These are phyloP conservation scores for Penicillium nucicola DNA, from an alignment of 495 filamentous ascomycete genomes.

Conservation along the genomic window DNA sequence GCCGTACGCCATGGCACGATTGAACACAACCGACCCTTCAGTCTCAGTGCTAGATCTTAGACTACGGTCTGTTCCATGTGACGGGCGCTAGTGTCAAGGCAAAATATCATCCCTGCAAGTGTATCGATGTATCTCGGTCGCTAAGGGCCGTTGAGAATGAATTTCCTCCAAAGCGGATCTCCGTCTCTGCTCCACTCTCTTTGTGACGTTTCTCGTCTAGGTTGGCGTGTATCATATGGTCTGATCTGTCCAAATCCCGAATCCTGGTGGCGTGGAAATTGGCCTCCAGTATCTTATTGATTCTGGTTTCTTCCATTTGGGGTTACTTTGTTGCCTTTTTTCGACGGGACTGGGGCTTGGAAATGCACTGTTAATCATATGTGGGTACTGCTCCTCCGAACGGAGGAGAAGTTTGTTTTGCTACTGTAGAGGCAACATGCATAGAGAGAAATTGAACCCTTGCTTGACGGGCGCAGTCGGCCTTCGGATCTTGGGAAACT, in stretches of 20 bases:
- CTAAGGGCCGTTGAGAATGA: constrained; percentile 12
- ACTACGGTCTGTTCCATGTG: constrained; percentile 10
- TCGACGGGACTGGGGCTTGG: background rate
- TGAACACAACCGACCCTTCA: background rate
- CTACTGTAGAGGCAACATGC: background rate
- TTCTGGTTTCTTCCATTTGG: background rate
- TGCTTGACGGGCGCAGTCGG: constrained; percentile 1
- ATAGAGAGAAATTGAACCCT: background rate
- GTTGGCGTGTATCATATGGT: background rate
- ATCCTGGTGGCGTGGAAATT: background rate
- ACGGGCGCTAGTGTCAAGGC: background rate
- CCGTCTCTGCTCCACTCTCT: constrained; percentile 4
- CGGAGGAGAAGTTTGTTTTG: too few species aligned
- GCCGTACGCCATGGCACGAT: constrained; percentile 2
- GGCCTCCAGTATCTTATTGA: background rate
- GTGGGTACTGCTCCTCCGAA: background rate
- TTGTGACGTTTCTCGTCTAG: background rate
- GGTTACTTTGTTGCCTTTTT: background rate
- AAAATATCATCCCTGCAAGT: background rate
- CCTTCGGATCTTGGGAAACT: background rate
- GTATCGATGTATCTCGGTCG: background rate
- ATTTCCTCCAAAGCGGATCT: constrained; percentile 6
- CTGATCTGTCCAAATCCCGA: constrained; percentile 9
- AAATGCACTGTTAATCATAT: background rate
- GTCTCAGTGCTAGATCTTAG: background rate